Evolutionary conservation across 2,329 filamentous ascomycete genomes (phyloP), one percentile per base, ranked within the genome.

Genomic region (Ophiostoma sp.): DNA sequence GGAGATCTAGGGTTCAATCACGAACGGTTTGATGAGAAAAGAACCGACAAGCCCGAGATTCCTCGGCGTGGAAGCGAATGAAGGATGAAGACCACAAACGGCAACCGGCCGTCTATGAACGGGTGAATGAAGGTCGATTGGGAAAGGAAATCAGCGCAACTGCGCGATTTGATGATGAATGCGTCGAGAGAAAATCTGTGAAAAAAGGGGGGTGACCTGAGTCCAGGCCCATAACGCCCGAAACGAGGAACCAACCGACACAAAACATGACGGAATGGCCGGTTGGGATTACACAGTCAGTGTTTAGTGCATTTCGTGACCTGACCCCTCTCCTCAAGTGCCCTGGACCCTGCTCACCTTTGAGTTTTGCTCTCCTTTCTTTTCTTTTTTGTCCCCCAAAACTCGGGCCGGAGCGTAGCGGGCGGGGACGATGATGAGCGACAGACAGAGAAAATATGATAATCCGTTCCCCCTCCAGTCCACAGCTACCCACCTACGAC

Each of bases 321-420:
- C 31, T 63, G 17, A 25, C 63, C 39, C 39, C n/a, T 6, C 9
- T 48, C 25, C 19, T 19, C 25, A 48, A 68, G 12, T 19, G 63
- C 63, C 63, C 63, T 28, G 64, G 25, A 22, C 64, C 64, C 64
- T 68, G 64, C 42, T 33, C 42, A n/a, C 12, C 12, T 63, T 66
- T 31, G 1, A 9, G 11, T 22, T 25, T 61, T 63, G 15, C 5
- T 66, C 15, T 3, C 25, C 33, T 33, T 15, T 17, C 25, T 45
- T 68, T 33, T 28, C 17, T 68, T 50, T 48, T 22, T 50, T 50
- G 22, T 66, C 45, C 25, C 17, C 15, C 25, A 31, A n/a, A n/a
- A 50, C 42, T n/a, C 64, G 64, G 64, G 15, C 25, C 64, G 64
- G 64, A 31, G 64, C 64, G 64, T 68, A 50, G 25, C 42, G 42